Evolutionary conservation across 805 yeast genomes (phyloP), one percentile per base, ranked within the genome.

Genomic region (Kazachstania africana): DNA sequence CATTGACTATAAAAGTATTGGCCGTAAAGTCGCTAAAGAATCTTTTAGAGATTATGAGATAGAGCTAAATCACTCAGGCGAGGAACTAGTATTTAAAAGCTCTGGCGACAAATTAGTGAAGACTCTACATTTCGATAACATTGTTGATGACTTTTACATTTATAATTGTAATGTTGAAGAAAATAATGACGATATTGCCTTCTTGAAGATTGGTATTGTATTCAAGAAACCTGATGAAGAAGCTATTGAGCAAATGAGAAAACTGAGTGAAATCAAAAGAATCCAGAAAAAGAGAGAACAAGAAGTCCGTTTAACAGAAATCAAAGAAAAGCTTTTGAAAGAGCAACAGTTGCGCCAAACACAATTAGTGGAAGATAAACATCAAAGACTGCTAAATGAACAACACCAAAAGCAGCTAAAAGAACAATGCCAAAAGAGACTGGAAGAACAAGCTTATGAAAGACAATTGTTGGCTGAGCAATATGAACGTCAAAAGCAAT

Each of bases 1-100:
- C 16, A 28, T 52, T 6, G 50, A 53, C 26, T 19, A 42, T 31
- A 31, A 34, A 8, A 32, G 32, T 5, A 32, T 52, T 9, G 41
- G 41, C 19, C 35, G 44, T 14, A 39, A 38, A 34, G 19, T 50
- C 9, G 47, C 55, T 14, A 45, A 46, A 20, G 36, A 45, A n/a
- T 24, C 35, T 8, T 53, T 45, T 27, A 41, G 39, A 28, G 57
- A 51, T 32, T 53, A 49, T 27, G 43, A 39, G 16, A 35, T 53
- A 17, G 54, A 52, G 27, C 32, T 52, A 29, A 40, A 40, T 20
- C 46, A 45, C 31, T 39, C 43, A 30, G 53, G 57, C 24, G 40
- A 36, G 16, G 44, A 39, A 25, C 31, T 51, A n/a, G 27, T 34
- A 14, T 34, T 50, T 8, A 16, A 32, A 12, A 50, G 55, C 29